Evolutionary conservation across 139 green algal genomes (phyloP).

Genomic region (Picocystis salinarum): DNA sequence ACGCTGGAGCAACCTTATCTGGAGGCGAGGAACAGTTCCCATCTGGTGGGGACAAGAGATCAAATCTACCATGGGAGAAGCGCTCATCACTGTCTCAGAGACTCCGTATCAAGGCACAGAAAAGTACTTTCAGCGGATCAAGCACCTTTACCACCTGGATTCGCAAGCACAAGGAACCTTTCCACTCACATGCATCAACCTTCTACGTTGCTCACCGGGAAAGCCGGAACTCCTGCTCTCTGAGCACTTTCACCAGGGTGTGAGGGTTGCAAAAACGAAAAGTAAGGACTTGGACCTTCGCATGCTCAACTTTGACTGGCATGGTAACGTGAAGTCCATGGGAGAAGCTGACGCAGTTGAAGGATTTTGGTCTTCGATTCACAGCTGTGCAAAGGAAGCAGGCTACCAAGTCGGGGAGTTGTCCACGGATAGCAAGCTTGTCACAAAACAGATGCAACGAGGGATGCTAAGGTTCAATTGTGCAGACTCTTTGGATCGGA

Average conservation of each 20-base stretch:
- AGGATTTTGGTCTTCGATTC: slow-evolving; percentile 67
- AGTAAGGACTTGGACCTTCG: slow-evolving; percentile 4
- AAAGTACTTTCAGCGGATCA: slow-evolving; percentile 23
- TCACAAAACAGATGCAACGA: slow-evolving; percentile 20
- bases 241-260: slow-evolving; percentile 41
- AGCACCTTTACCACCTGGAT: too few relatives aligned
- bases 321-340: slow-evolving; percentile 72
- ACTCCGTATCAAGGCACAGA: slow-evolving; percentile 55
- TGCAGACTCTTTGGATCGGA: slow-evolving; percentile 89
- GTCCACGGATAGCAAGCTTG: not conserved
- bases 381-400: not conserved
- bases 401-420: not conserved
- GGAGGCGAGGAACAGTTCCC: slow-evolving; percentile 27
- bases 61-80: slow-evolving; percentile 50
- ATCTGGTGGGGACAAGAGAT: slow-evolving; percentile 31
- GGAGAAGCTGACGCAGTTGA: slow-evolving; percentile 65
- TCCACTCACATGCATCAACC: slow-evolving; percentile 74
- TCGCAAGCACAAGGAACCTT: too few relatives aligned
- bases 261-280: slow-evolving; percentile 6
- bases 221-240: slow-evolving; percentile 44
- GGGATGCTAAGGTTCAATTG: slow-evolving; percentile 88
- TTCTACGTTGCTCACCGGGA: slow-evolving; percentile 56
- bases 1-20: slow-evolving; percentile 19
- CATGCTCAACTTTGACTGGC: slow-evolving; percentile 85
- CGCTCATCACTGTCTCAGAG: slow-evolving; percentile 51